Evolutionary conservation across 2,329 filamentous ascomycete genomes (phyloP).

Genomic region (Botrytis fragariae): DNA sequence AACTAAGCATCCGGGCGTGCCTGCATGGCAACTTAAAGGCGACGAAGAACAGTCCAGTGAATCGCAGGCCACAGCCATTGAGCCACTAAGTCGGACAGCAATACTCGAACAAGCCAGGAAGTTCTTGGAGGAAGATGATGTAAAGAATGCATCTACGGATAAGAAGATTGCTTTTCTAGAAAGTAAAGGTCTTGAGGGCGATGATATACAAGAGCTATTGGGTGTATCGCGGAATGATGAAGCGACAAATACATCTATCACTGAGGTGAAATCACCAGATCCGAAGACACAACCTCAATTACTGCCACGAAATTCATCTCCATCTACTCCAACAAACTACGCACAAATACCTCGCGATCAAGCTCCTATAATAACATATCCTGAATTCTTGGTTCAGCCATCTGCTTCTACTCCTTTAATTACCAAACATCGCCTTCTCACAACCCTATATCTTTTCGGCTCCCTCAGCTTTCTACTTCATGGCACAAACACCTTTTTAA

Average conservation of each 20-base stretch:
- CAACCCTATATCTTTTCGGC: conserved; percentile 57
- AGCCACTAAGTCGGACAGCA: conserved; percentile 28
- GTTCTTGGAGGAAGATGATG: conserved; percentile 73
- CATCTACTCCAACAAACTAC: conserved; percentile 33
- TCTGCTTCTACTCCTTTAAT: conserved; percentile 57
- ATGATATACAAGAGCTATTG: conserved; percentile 68
- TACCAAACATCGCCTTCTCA: conserved; percentile 57
- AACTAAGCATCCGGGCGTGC: conserved; percentile 26
- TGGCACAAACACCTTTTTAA: conserved; percentile 66
- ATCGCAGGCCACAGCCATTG: conserved; percentile 5
- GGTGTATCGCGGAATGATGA: conserved; percentile 37
- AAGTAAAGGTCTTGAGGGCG: conserved; percentile 67
- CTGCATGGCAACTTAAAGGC: conserved; percentile 33
- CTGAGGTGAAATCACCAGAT: conserved; percentile 8
- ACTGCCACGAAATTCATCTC: not conserved
- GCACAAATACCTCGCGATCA: conserved; percentile 46
- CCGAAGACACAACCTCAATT: not conserved
- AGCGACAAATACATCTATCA: conserved; percentile 22
- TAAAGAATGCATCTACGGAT: conserved; percentile 65
- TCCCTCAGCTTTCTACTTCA: conserved; percentile 64
- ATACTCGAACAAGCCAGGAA: conserved; percentile 65
- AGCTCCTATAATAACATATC: conserved; percentile 64
- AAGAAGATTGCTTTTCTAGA: conserved; percentile 75
- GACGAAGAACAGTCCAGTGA: not conserved
- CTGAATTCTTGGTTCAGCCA: conserved; percentile 63